phyloP scores from a whole-genome alignment of 106 monocot genomes.

The Acorus gramineus region DNA sequence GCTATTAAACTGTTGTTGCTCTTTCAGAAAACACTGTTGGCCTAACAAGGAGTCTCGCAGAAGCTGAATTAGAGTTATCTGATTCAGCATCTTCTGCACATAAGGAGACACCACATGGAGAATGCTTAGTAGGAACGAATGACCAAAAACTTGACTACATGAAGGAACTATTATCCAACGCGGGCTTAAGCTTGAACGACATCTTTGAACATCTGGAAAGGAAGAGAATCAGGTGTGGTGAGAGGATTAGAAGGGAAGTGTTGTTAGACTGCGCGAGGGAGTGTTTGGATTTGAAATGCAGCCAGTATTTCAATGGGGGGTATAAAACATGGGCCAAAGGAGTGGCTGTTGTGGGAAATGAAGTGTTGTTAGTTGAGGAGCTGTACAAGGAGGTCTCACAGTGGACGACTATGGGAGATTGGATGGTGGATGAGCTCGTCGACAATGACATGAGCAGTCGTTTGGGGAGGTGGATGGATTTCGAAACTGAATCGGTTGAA shows the following conservation, averaged over 20 bases:
- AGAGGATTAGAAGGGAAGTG: slow-evolving; percentile 36
- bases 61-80: slow-evolving; percentile 26
- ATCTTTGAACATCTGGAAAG: slow-evolving; percentile 45
- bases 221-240: slow-evolving; percentile 11
- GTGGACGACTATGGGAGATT: slow-evolving; percentile 51
- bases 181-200: not conserved
- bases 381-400: slow-evolving; percentile 43
- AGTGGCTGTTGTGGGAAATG: not conserved
- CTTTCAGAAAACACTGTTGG: too few species aligned
- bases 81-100: slow-evolving; percentile 30
- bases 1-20: too few species aligned
- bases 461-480: slow-evolving; percentile 71
- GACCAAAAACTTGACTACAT: slow-evolving; percentile 32
- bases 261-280: slow-evolving; percentile 69
- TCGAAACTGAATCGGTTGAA: slow-evolving; percentile 58
- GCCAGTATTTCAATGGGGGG: slow-evolving; percentile 41
- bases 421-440: slow-evolving; percentile 86
- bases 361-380: slow-evolving; percentile 27
- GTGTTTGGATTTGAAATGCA: slow-evolving; percentile 40
- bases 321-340: slow-evolving; percentile 57
- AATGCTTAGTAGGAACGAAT: slow-evolving; percentile 6
- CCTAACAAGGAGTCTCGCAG: not conserved
- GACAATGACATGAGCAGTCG: slow-evolving; percentile 72
- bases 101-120: not conserved
- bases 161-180: slow-evolving; percentile 21